Evolutionary conservation across 2,329 filamentous ascomycete species (phyloP), one percentile per base, ranked within the genome.

Genomic region (Pleomassaria siparia): DNA sequence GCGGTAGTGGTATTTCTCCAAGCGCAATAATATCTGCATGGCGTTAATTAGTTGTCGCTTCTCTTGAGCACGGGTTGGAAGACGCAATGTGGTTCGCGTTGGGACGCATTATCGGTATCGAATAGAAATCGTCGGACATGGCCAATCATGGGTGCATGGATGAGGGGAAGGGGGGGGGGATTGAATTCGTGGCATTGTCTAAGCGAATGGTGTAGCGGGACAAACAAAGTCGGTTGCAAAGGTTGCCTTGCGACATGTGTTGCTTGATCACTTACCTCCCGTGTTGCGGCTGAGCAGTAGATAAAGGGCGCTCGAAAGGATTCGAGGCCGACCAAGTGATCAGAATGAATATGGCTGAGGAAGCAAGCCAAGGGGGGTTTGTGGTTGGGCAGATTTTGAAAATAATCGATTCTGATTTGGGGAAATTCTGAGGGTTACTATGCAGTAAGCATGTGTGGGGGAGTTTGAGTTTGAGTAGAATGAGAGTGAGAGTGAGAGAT

Each of bases 281-380:
- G 82, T 0, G 91, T 96, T 0, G 89, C 88, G 0, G 87, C 79
- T 1, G 91, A 96, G 72, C 91, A 96, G 70, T 96, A 96, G 16
- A 97, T 83, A 62, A 96, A 96, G 0, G 89, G 88, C 22, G 88
- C 83, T 37, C 84, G 81, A 44, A 91, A 78, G 11, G 79, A 82
- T 58, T 95, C 90, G 1, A 96, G 78, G 0, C 92, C 91, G 28
- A 80, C 80, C 1, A 96, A 80, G 70, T 96, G 92, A 60, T 96
- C 91, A 54, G 87, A 95, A 66, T 96, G 92, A 2, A 95, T 84
- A 79, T 97, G 92, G 69, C 88, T 95, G 21, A 97, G 77, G 64
- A 97, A 96, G 67, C 87, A 94, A 13, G 88, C 91, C 46, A 94
- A 72, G 0, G 90, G 88, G 3, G 87, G 80, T 13, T 72, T 78